Evolutionary conservation across 169 alveolate genomes (phyloP).

Genomic region (Plasmodium sp.): DNA sequence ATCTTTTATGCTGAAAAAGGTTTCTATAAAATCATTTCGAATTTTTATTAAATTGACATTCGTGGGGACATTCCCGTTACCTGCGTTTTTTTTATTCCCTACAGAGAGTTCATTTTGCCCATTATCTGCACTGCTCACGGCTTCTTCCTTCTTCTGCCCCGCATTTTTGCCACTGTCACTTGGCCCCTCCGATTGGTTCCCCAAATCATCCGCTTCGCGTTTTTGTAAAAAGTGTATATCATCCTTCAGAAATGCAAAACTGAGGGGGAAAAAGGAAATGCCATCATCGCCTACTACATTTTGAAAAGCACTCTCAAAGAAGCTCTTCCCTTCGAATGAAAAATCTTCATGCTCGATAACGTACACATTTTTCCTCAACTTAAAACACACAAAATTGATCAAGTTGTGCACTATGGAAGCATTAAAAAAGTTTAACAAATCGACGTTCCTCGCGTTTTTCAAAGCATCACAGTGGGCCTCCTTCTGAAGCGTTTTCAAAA

Average conservation of each 20-base stretch:
- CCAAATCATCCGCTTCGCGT: background rate
- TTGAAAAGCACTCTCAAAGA: slow-evolving; percentile 16
- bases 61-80: background rate
- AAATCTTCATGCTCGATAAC: slow-evolving; percentile 46
- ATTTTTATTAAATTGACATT: slow-evolving; percentile 16
- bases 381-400: slow-evolving; percentile 27
- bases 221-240: slow-evolving; percentile 1
- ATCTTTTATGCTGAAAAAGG: slow-evolving; percentile 25
- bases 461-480: slow-evolving; percentile 1
- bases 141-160: background rate
- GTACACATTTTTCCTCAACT: slow-evolving; percentile 14
- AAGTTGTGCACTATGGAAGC: slow-evolving; percentile 60
- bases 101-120: background rate
- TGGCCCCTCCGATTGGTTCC: background rate
- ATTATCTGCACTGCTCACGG: background rate
- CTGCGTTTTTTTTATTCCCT: background rate
- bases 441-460: slow-evolving; percentile 6
- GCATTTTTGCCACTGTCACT: background rate
- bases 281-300: background rate
- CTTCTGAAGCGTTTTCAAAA: slow-evolving; percentile 32
- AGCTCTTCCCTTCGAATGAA: slow-evolving; percentile 11
- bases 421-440: slow-evolving; percentile 48
- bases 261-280: slow-evolving; percentile 21
- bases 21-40: slow-evolving; percentile 48
- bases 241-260: slow-evolving; percentile 30